phyloP scores from a whole-genome alignment of 352 stramenopile genomes.

The Globisporangium apiculatum region DNA sequence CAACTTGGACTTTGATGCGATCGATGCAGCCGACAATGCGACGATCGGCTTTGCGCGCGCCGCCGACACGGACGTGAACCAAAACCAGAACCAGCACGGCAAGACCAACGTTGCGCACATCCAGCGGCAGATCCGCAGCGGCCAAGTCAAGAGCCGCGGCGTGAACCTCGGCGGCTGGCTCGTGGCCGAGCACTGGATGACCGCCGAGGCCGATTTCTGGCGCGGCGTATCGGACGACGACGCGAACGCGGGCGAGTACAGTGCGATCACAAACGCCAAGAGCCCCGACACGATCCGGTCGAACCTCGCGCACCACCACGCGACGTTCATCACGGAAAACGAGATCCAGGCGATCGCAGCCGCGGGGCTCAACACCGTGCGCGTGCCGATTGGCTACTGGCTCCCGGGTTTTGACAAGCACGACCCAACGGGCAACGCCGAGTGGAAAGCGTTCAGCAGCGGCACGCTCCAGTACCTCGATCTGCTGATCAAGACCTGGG shows the following conservation, averaged over 20 bases:
- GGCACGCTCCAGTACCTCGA: constrained; percentile 48
- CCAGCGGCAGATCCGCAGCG: constrained; percentile 50
- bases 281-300: constrained; percentile 28
- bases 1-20: not conserved
- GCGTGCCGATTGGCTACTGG: constrained; percentile 75
- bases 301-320: constrained; percentile 46
- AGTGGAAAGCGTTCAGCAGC: constrained; percentile 44
- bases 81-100: not conserved
- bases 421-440: constrained; percentile 25
- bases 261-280: constrained; percentile 35
- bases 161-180: constrained; percentile 79
- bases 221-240: constrained; percentile 31
- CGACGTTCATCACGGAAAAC: constrained; percentile 58
- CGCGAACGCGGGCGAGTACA: constrained; percentile 46
- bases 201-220: constrained; percentile 46
- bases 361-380: constrained; percentile 73
- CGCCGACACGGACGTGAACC: not conserved
- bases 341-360: constrained; percentile 57
- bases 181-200: constrained; percentile 81
- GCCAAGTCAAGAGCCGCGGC: constrained; percentile 34
- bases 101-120: constrained; percentile 23
- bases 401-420: constrained; percentile 66
- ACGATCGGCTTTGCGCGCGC: not conserved
- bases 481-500: constrained; percentile 31
- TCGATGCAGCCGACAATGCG: not conserved